These are phyloP conservation scores for Verticillium zaregamsianum DNA, from an alignment of 2,329 filamentous ascomycete species.

Conservation along the genomic window DNA sequence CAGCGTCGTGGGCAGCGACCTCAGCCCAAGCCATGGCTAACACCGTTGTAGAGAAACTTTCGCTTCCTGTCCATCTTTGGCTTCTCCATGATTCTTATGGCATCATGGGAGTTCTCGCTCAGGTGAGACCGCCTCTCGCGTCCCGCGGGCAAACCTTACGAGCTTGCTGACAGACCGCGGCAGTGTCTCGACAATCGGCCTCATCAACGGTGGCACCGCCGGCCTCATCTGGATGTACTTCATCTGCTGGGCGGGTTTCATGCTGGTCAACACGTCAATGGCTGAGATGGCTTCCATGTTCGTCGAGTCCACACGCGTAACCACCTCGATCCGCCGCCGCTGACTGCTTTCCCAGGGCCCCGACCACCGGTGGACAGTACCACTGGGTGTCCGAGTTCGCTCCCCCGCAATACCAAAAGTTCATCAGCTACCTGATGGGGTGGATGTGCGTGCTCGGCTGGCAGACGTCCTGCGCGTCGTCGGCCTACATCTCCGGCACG, in stretches of 20 bases:
- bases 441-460: slow-evolving; percentile 43
- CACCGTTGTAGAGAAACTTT: slow-evolving; percentile 32
- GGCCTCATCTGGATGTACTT: slow-evolving; percentile 42
- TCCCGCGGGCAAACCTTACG: background rate
- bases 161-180: background rate
- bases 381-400: slow-evolving; percentile 55
- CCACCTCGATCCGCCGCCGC: background rate
- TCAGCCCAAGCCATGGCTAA: background rate
- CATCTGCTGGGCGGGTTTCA: slow-evolving; percentile 31
- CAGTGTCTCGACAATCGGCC: slow-evolving; percentile 15
- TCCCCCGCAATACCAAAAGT: slow-evolving; percentile 41
- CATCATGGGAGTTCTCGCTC: slow-evolving; percentile 39
- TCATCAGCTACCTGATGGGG: slow-evolving; percentile 47
- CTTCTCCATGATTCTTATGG: slow-evolving; percentile 40
- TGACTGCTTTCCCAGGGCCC: slow-evolving; percentile 30
- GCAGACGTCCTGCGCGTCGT: slow-evolving; percentile 35
- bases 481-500: slow-evolving; percentile 36
- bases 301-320: background rate
- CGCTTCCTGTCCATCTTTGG: slow-evolving; percentile 41
- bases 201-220: slow-evolving; percentile 37
- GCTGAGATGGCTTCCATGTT: slow-evolving; percentile 47
- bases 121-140: slow-evolving; percentile 17
- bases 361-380: slow-evolving; percentile 54
- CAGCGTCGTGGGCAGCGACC: no score
- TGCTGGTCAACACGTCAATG: slow-evolving; percentile 35